phyloP scores from a whole-genome alignment of 1,284 basidiomycete genomes.

The Apiotrichum sp. region DNA sequence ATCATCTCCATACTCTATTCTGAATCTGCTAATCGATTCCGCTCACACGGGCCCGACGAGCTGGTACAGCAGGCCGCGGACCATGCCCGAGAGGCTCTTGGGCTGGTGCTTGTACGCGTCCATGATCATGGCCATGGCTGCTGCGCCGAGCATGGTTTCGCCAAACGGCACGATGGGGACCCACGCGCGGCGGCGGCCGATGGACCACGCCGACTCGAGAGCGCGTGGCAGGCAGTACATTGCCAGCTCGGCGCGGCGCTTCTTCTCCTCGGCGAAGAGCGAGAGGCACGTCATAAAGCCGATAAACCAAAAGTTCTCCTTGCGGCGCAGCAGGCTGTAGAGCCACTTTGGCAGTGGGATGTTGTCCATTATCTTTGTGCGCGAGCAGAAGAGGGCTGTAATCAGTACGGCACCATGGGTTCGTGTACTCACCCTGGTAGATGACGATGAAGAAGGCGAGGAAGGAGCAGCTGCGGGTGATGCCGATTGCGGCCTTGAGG shows the following conservation, averaged over 20 bases:
- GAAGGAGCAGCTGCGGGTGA: conserved; percentile 80
- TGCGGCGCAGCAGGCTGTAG: conserved; percentile 58
- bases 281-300: conserved; percentile 72
- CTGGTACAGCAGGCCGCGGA: conserved; percentile 82
- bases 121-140: conserved; percentile 90
- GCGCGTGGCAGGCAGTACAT: conserved; percentile 95
- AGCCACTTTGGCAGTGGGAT: conserved; percentile 52
- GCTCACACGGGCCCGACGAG: conserved; percentile 65
- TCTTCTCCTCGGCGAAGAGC: conserved; percentile 76
- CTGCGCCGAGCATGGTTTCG: conserved; percentile 61
- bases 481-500: conserved; percentile 62
- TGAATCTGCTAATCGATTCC: too few relatives aligned
- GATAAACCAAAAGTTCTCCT: conserved; percentile 65
- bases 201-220: conserved; percentile 78
- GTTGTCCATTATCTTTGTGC: conserved; percentile 48
- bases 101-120: conserved; percentile 71
- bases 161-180: conserved; percentile 62
- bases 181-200: conserved; percentile 66
- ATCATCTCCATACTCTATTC: too few relatives aligned
- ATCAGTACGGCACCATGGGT: not conserved
- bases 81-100: conserved; percentile 77
- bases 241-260: conserved; percentile 52
- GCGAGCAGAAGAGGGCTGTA: conserved; percentile 60
- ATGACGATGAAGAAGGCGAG: conserved; percentile 76
- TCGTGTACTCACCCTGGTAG: conserved; percentile 62